Evolutionary conservation across 2,329 filamentous ascomycete genomes (phyloP), one percentile per base, ranked within the genome.

Genomic region (Apiospora aurea): DNA sequence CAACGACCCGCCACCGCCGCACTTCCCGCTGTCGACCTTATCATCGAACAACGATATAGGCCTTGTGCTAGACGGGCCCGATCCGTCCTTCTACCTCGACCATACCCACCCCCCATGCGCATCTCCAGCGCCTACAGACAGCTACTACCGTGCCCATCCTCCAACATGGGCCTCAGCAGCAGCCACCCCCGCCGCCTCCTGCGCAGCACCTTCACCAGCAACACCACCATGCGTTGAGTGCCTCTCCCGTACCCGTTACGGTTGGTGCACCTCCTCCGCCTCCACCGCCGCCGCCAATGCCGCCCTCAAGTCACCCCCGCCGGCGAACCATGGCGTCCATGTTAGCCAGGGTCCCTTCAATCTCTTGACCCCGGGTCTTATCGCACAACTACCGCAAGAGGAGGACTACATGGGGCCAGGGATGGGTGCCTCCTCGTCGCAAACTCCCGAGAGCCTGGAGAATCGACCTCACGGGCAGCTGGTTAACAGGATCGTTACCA

Each of bases 401-500:
- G 82, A 83, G 18, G 81, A 84, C 74, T 75, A 81, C 41, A 82
- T 81, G 76, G 68, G 61, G 51, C 72, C 73, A 18, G 71, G 73
- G 49, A 71, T 74, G 34, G 71, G 69, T n/a, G 76, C 77, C 26
- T 74, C 78, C 6, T 72, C 74, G 10, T 26, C 68, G 8, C 26
- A 53, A 7, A 34, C 69, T 14, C 75, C 80, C 47, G 81, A 83
- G 57, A 79, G 81, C 2, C 73, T 79, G 26, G 82, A 85, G 41
- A 81, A 83, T 51, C 83, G 83, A 74, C 85, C 83, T 66, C 84
- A 87, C 76, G 85, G 86, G n/a, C 87, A 88, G 76, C 82, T 88
- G 72, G 84, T 86, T 68, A 85, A 82, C 38, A 91, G 86, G 77
- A 83, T 92, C 75, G 86, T 94, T 14, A 80, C 90, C 11, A 84